Percentiles rank a stretch among this genome's conserved stretches.
These are phyloP conservation scores for Colletotrichum truncatum DNA, from an alignment of 2,329 filamentous ascomycete genomes.

Conservation along the genomic window DNA sequence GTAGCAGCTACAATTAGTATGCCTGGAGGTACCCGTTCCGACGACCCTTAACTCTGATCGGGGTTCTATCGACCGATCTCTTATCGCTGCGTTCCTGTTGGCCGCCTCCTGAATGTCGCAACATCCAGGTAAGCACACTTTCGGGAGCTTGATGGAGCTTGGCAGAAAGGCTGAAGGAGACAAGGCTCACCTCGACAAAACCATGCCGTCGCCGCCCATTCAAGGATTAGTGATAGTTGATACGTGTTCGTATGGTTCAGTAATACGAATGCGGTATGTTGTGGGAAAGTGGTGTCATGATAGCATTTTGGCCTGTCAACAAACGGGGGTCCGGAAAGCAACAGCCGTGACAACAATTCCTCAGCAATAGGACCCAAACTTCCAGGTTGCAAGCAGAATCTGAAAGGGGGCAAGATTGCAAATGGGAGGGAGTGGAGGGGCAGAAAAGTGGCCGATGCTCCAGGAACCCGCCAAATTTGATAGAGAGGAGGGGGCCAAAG, in stretches of 20 bases:
- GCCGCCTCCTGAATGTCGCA: not conserved
- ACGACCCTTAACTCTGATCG: conserved; percentile 6
- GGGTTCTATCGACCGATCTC: not conserved
- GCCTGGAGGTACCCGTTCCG: conserved; percentile 21
- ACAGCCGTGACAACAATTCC: conserved; percentile 2
- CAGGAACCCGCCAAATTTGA: conserved; percentile 22
- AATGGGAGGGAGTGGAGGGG: conserved; percentile 19
- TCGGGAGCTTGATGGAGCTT: conserved; percentile 21
- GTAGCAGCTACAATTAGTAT: not conserved
- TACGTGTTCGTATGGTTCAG: not conserved
- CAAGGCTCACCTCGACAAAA: not conserved
- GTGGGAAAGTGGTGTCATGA: conserved; percentile 25
- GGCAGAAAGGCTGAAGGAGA: conserved; percentile 7
- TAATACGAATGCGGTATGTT: conserved; percentile 10
- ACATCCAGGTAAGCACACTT: conserved; percentile 3
- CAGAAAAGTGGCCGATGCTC: conserved; percentile 20
- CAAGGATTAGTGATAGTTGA: not conserved
- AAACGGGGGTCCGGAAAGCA: conserved; percentile 19
- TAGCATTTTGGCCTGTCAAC: conserved; percentile 6
- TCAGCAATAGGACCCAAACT: not conserved
- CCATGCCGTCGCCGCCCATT: not conserved
- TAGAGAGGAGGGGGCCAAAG: not conserved
- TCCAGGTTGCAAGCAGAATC: not conserved
- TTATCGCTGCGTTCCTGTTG: conserved; percentile 25
- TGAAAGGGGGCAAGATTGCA: conserved; percentile 5